Evolutionary conservation across 106 monocot genomes (phyloP), one percentile per base, ranked within the genome.

Genomic region (Triglochin maritima): DNA sequence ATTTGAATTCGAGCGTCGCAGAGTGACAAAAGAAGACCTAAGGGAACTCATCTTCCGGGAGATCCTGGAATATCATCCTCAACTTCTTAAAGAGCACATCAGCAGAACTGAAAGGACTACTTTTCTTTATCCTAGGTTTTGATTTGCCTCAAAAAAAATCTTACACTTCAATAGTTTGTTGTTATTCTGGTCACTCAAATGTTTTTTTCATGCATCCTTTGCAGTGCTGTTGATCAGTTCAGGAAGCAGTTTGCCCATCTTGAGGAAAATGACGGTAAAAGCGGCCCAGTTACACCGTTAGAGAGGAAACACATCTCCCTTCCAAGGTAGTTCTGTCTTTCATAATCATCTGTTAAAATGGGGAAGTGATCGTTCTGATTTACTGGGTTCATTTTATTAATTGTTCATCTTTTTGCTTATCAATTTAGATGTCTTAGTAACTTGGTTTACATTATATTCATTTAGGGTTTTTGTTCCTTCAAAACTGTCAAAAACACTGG

Each of bases 171-270:
- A 44, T 6, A 54, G 14, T 50, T 29, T 29, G 29, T 29, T 29
- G 29, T 29, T 29, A 29, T 29, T 29, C 29, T 29, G 29, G 29
- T 29, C 29, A 29, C 29, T 29, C 1, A 29, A 29, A 29, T 29
- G 29, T 29, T 29, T 29, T 29, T 29, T 29, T 29, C 29, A 29
- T 29, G 29, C 29, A 29, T 29, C 58, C 46, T 53, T 3, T 83
- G 67, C 80, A 90, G 95, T 80, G 95, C 87, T n/a, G 83, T 90
- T 52, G 90, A 95, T 80, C 87, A 90, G 62, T 95, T 95, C 51
- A 76, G 79, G 74, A 90, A 78, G 71, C 90, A 95, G 60, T 90
- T 90, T 81, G 67, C 90, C 42, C 80, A 85, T 70, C 87, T 95
- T 43, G 90, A 95, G 73, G 87, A 90, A 56, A 95, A 87, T 72